Base-by-base conservation (phyloP, 345 rosid species). In the Rhodamnia argentea region DNA sequence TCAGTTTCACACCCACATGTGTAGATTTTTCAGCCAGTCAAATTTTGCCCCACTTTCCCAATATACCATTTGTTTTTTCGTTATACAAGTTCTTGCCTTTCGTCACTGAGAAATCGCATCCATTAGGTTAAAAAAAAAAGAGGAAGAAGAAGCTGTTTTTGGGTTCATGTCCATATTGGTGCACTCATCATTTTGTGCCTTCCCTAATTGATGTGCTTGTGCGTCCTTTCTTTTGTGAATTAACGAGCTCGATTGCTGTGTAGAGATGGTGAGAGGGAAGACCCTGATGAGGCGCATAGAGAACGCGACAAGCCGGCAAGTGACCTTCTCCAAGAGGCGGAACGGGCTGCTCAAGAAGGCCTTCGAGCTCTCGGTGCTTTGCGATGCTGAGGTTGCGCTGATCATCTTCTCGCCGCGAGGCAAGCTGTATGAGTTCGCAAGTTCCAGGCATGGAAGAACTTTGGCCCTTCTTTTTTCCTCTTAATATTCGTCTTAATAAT, bases 231-330 rank as follows among this genome's bases (percentile, higher is more conserved):
- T 70, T 70, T 20, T 70, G 47, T 37, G 81, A 70, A 37, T 37
- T 37, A 37, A 40, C 2, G 47, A 70, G 81, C 24, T 13, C 11
- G 81, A 70, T 37, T 70, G 47, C 11, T 70, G 59, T 15, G 58
- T 15, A 83, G 52, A 50, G n/a, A 86, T 86, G 87, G 87, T 82
- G 87, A 86, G 87, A 78, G 87, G 87, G 78, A 86, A 86, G 85
- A 86, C 87, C 56, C 87, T 82, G 87, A 62, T 86, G 87, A 86
- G 85, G 87, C 85, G 87, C 23, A 86, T 86, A 83, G 87, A 86
- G 85, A 86, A 86, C 82, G 87, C 85, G 52, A 86, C 85, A n/a
- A 86, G 87, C 87, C 76, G 87, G 85, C 87, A 86, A 37, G 87
- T 86, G 82, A 86, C 87, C 50, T 86, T 86, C 85, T 86, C 87